Evolutionary conservation across 2,329 filamentous ascomycete genomes (phyloP), one percentile per base, ranked within the genome.

Genomic region (Aspergillus pseudoterreus): DNA sequence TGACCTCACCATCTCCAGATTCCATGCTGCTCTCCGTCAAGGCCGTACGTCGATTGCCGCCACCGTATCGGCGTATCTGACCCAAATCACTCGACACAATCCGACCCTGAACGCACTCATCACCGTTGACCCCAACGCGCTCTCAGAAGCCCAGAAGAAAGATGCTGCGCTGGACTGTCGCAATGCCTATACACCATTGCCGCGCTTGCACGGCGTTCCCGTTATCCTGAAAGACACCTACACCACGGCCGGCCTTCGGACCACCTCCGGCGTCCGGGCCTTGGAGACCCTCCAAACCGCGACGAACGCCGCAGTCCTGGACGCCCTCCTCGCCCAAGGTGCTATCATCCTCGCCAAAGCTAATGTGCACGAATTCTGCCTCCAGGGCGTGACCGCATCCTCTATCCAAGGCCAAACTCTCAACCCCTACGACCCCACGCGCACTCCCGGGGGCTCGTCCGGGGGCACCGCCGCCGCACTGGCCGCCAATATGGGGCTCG

Each of bases 381-480:
- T 86, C 0, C 83, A 87, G 60, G 84, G 84, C 0, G 71, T 86
- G 36, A 79, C 78, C 1, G 82, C 84, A 1, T 86, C 82, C 0
- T 85, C 81, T 0, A 63, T 84, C 0, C 83, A 82, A 11, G 84
- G 84, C 0, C 84, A 87, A 65, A 85, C 83, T 0, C 63, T 81
- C 54, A 87, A 87, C 63, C 83, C 84, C 0, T 88, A 90, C 57
- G 84, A 88, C 63, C 65, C 72, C 1, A 76, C 75, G 0, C 78
- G 86, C n/a, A 87, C 84, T 0, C 83, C 84, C 0, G 84, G 84
- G 3, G 84, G 84, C 1, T 83, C 79, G 42, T 84, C 81, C 27
- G 83, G 83, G 10, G 84, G 84, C 0, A 83, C 81, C 1, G 83
- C 81, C 0, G 82, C 82, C 0, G 82, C 81, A 12, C 71, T 87